Percentiles rank a stretch among this genome's conserved stretches.
phyloP scores from a whole-genome alignment of 2,329 filamentous ascomycete species.

The Fusarium setosum region DNA sequence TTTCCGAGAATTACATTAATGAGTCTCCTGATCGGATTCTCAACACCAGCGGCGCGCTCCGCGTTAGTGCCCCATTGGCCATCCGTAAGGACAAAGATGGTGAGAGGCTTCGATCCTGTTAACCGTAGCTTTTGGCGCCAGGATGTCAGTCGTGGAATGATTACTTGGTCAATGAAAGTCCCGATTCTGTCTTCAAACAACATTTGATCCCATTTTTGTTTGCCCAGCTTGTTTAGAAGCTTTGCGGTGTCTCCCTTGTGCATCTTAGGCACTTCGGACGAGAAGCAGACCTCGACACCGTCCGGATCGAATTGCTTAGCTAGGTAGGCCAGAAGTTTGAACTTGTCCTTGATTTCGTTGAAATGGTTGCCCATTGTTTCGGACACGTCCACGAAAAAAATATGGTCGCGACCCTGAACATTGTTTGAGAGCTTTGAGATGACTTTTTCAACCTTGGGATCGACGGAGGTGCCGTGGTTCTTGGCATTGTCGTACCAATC shows the following conservation, averaged over 20 bases:
- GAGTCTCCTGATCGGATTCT: conserved; percentile 9
- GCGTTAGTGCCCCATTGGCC: conserved; percentile 3
- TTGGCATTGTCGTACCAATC: not conserved
- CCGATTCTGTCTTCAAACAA: conserved; percentile 12
- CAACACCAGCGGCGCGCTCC: conserved; percentile 4
- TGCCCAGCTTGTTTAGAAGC: not conserved
- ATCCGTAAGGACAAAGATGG: conserved; percentile 20
- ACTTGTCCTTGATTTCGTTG: not conserved
- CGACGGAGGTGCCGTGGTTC: not conserved
- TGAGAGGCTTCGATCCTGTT: not conserved
- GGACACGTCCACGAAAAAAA: conserved; percentile 20
- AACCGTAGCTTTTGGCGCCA: not conserved
- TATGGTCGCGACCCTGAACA: conserved; percentile 6
- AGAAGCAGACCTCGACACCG: conserved; percentile 18
- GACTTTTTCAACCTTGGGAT: not conserved
- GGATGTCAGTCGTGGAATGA: not conserved
- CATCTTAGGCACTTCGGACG: not conserved
- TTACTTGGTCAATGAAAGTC: conserved; percentile 7
- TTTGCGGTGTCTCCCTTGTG: not conserved
- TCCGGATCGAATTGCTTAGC: conserved; percentile 16
- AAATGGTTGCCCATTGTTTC: not conserved
- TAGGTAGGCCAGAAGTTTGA: conserved; percentile 4
- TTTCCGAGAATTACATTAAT: not conserved
- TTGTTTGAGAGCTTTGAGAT: not conserved
- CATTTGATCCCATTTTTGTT: conserved; percentile 5